These are phyloP conservation scores for Phytopythium aichiense DNA, from an alignment of 352 stramenopile species.

Conservation along the genomic window DNA sequence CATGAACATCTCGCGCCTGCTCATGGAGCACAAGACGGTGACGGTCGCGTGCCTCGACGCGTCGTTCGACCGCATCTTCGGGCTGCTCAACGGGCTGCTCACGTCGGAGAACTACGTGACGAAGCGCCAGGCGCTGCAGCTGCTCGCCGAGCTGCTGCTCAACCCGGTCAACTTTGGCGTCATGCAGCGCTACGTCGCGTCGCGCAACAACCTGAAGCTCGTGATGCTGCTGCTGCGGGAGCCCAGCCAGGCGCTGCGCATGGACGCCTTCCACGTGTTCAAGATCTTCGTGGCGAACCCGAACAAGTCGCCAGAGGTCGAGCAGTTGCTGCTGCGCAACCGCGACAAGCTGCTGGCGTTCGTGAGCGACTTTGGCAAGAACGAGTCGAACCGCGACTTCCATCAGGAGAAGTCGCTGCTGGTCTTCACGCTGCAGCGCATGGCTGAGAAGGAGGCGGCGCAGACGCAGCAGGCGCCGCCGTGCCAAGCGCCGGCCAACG, in stretches of 20 bases:
- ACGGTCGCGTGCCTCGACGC: slow-evolving; percentile 45
- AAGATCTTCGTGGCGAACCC: slow-evolving; percentile 89
- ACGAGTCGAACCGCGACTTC: slow-evolving; percentile 68
- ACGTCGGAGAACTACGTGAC: slow-evolving; percentile 69
- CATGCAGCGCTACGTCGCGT: slow-evolving; percentile 77
- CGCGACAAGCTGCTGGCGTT: slow-evolving; percentile 74
- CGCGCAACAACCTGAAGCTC: slow-evolving; percentile 63
- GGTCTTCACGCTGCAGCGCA: slow-evolving; percentile 64
- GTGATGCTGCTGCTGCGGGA: slow-evolving; percentile 77
- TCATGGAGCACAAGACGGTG: slow-evolving; percentile 60
- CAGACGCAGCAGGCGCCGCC: slow-evolving; percentile 9
- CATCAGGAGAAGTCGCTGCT: slow-evolving; percentile 70
- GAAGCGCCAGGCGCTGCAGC: slow-evolving; percentile 62
- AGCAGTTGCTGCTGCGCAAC: slow-evolving; percentile 70
- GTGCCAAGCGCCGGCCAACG: slow-evolving; percentile 13
- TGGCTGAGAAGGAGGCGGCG: slow-evolving; percentile 34
- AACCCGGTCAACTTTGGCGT: slow-evolving; percentile 72
- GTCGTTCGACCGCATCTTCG: slow-evolving; percentile 70
- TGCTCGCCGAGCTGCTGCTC: slow-evolving; percentile 70
- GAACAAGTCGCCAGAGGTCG: slow-evolving; percentile 71
- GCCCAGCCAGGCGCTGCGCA: slow-evolving; percentile 66
- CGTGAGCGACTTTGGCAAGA: slow-evolving; percentile 72
- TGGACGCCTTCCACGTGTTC: slow-evolving; percentile 86
- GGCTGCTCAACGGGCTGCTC: slow-evolving; percentile 55
- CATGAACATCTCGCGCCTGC: slow-evolving; percentile 68